Base-by-base conservation (phyloP, 2,329 filamentous ascomycete genomes). In the Trichoderma asperellum region DNA sequence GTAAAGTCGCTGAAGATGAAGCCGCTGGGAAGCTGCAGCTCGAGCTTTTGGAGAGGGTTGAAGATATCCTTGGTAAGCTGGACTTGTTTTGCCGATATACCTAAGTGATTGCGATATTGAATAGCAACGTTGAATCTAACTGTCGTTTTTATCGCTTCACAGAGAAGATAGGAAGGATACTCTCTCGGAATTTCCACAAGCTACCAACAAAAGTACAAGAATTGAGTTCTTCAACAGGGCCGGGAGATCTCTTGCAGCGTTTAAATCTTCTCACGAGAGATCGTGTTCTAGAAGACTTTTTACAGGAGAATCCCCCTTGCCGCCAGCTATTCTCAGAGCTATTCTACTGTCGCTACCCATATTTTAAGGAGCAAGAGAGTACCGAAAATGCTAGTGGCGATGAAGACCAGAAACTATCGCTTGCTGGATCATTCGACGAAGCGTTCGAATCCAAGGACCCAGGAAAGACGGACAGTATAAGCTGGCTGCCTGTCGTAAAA, bases 341-440 rank as follows among this genome's bases (percentile, higher is more conserved):
- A 12, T 76, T 77, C 58, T 71, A 66, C 16, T 58, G 71, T 14
- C 69, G 68, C 55, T 72, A 76, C 63, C 69, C 72, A 8, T 71
- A 71, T 21, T 60, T 75, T 2, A 21, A 6, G 32, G 16, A 24
- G 0, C 21, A 18, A 21, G n/a, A 12, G 6, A 2, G 10, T 5
- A 12, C 10, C 8, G 56, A 29, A 1, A 18, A 29, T 5, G 2
- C n/a, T 4, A 21, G 8, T 18, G n/a, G 16, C n/a, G 59, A 58
- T 16, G 21, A 1, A 8, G 24, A n/a, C 5, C 16, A 37, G 63
- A 35, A 24, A 7, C 18, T 11, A 24, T 7, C 27, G 6, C 16
- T 29, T 57, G 27, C 43, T 53, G 53, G 57, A n/a, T 55, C 68
- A 11, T 32, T 66, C 47, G 21, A 34, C 6, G 47, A 43, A 11